Percentiles rank a stretch among this genome's conserved stretches.
These are phyloP conservation scores for Leishmania lainsoni DNA, from an alignment of 208 protist species.

Conservation along the genomic window DNA sequence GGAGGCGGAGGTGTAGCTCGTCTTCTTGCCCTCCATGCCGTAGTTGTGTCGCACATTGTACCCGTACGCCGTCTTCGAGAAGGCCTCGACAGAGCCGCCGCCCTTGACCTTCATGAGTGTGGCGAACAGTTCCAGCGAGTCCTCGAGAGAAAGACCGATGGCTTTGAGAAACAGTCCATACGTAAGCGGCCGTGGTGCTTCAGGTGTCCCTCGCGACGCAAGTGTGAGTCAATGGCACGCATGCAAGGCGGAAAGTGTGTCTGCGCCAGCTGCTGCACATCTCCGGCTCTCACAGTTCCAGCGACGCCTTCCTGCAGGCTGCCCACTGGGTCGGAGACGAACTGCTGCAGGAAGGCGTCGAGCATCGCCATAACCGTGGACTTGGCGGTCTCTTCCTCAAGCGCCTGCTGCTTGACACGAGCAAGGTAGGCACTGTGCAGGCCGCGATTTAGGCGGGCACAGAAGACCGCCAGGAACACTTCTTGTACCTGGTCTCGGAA, in stretches of 20 bases:
- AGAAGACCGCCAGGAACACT: constrained; percentile 85
- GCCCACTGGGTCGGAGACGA: constrained; percentile 69
- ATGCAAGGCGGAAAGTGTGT: constrained; percentile 93
- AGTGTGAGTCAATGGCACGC: constrained; percentile 80
- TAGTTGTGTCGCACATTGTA: constrained; percentile 93
- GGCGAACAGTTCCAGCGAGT: constrained; percentile 84
- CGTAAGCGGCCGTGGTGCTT: constrained; percentile 91
- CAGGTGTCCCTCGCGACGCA: constrained; percentile 83
- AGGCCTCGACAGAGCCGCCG: constrained; percentile 71
- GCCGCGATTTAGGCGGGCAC: constrained; percentile 59
- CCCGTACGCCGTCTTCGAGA: constrained; percentile 87
- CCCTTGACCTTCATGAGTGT: constrained; percentile 87
- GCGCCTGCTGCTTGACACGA: constrained; percentile 61
- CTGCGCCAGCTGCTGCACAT: constrained; percentile 79
- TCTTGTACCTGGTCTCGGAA: constrained; percentile 82
- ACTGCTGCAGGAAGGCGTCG: constrained; percentile 84
- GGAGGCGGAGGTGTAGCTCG: constrained; percentile 83
- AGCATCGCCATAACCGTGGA: constrained; percentile 83
- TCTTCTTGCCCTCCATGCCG: constrained; percentile 92
- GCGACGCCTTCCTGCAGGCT: constrained; percentile 55
- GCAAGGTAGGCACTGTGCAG: constrained; percentile 79
- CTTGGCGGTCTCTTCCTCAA: constrained; percentile 62
- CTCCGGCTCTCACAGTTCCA: constrained; percentile 62
- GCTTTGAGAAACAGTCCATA: constrained; percentile 92
- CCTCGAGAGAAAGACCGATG: constrained; percentile 86